phyloP scores from a whole-genome alignment of 148 eudicot species.

The Polygonum maritimum region DNA sequence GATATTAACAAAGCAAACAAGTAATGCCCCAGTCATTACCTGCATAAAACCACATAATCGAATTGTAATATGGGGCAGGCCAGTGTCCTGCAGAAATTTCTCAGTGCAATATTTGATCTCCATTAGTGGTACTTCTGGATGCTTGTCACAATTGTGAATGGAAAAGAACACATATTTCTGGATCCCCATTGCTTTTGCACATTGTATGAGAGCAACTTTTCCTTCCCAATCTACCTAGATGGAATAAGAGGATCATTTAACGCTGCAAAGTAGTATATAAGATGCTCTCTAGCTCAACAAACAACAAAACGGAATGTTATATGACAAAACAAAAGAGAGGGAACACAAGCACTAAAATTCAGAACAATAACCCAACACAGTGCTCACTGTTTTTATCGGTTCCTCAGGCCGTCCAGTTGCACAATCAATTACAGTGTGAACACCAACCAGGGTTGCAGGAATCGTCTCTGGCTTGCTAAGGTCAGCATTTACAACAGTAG shows the following conservation, averaged over 20 bases:
- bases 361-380: neutral
- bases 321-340: neutral
- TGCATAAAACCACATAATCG: slow-evolving; percentile 99
- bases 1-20: neutral
- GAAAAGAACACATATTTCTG: slow-evolving; percentile 90
- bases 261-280: slow-evolving; percentile 6
- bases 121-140: slow-evolving; percentile 99
- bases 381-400: slow-evolving; percentile 90
- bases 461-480: slow-evolving; percentile 88
- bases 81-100: slow-evolving; percentile 84
- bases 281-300: neutral
- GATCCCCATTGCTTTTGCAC: slow-evolving; percentile 99
- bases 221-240: slow-evolving; percentile 90
- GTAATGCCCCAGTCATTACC: slow-evolving; percentile 40
- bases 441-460: slow-evolving; percentile 90
- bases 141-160: slow-evolving; percentile 99
- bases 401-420: slow-evolving; percentile 99
- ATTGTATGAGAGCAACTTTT: slow-evolving; percentile 98
- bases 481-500: slow-evolving; percentile 95
- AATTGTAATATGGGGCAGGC: slow-evolving; percentile 68
- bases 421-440: slow-evolving; percentile 89
- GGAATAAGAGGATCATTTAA: slow-evolving; percentile 13
- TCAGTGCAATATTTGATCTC: slow-evolving; percentile 99
- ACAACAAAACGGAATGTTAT: neutral
- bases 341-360: neutral